These are phyloP conservation scores for Cryoendolithus antarcticus DNA, from an alignment of 2,329 filamentous ascomycete genomes.

Conservation along the genomic window DNA sequence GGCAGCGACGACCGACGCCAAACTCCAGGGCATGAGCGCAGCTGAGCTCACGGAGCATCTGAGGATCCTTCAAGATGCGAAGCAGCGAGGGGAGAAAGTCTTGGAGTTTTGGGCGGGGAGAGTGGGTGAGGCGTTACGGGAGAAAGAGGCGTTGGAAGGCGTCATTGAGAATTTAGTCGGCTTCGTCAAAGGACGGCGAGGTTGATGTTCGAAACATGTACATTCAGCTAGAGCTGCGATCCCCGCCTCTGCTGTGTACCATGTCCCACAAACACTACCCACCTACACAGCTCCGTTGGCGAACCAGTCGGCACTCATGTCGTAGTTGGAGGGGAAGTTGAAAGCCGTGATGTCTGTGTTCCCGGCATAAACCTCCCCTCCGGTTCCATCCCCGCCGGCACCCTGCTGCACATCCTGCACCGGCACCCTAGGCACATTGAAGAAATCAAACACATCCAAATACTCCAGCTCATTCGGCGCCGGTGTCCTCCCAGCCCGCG, in stretches of 20 bases:
- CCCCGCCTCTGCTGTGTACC: no score
- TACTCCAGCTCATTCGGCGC: constrained; percentile 79
- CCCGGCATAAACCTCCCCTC: constrained; percentile 12
- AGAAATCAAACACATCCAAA: constrained; percentile 86
- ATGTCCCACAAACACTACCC: no score
- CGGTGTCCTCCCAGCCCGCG: constrained; percentile 31
- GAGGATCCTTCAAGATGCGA: constrained; percentile 53
- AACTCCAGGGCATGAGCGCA: constrained; percentile 66
- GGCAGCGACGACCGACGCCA: constrained; percentile 74
- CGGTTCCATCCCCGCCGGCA: constrained; percentile 13
- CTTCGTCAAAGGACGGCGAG: constrained; percentile 55
- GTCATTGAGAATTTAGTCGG: constrained; percentile 88
- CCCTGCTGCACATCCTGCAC: constrained; percentile 12
- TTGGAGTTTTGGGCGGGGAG: constrained; percentile 81
- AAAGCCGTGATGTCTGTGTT: no score
- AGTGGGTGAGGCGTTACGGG: constrained; percentile 74
- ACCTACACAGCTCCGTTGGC: no score
- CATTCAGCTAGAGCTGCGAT: no score
- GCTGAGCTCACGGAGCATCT: constrained; percentile 64
- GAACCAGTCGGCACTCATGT: no score
- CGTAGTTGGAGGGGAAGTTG: no score
- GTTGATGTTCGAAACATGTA: constrained; percentile 3
- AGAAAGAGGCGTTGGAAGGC: constrained; percentile 87
- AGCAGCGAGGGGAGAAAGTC: constrained; percentile 60
- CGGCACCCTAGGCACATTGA: constrained; percentile 71